phyloP scores from a whole-genome alignment of 257 asterid genomes.

The Petrea volubilis region DNA sequence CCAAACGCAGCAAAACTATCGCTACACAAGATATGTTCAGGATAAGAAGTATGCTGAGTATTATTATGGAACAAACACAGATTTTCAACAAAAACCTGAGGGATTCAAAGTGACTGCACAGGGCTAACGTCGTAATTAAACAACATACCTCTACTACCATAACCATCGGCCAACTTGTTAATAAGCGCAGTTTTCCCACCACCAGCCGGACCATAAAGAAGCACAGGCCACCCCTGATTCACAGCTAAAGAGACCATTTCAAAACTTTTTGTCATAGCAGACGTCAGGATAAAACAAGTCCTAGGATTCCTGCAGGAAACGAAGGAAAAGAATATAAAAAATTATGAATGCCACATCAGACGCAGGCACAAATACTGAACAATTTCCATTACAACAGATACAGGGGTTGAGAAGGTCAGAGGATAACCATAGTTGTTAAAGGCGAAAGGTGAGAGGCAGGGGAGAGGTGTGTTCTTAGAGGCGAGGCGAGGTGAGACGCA shows the following conservation, averaged over 20 bases:
- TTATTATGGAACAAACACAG: no score
- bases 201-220: constrained; percentile 93
- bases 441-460: no score
- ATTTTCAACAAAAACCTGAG: no score
- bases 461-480: no score
- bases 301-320: constrained; percentile 41
- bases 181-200: constrained; percentile 85
- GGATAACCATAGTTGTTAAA: no score
- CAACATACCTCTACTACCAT: constrained; percentile 64
- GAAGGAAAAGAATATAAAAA: constrained; percentile 17
- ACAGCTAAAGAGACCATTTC: constrained; percentile 83
- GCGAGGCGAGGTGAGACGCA: no score
- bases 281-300: constrained; percentile 70
- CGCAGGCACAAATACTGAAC: constrained; percentile 3
- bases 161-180: constrained; percentile 56
- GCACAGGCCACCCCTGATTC: constrained; percentile 96
- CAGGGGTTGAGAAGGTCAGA: no score
- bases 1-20: no score
- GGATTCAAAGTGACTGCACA: background rate
- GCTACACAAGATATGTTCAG: no score
- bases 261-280: constrained; percentile 61
- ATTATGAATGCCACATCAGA: background rate
- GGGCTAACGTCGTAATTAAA: background rate
- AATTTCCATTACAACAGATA: background rate
- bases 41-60: no score